Evolutionary conservation across 2,329 filamentous ascomycete genomes (phyloP), one percentile per base, ranked within the genome.

Genomic region (Clarireedia paspali): DNA sequence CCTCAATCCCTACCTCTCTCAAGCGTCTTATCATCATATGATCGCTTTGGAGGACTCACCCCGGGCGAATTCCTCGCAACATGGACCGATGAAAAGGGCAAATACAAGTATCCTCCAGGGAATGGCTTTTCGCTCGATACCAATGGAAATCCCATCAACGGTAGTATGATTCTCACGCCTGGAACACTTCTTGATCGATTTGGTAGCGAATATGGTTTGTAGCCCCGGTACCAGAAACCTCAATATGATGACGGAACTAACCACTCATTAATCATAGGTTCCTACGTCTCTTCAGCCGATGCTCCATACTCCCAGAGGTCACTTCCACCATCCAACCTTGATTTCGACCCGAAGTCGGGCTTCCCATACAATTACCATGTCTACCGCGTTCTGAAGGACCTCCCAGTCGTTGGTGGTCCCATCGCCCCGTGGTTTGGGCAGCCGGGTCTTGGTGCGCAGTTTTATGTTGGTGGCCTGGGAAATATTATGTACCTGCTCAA

Each of bases 341-440:
- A 55, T 15, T 27, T 38, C 20, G 20, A 48, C n/a, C 2, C 47
- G 2, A 12, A 30, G 7, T 30, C 45, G 3, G 52, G 52, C 2
- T 55, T 49, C 7, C 52, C 52, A 2, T 50, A 55, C 15, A 17
- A 42, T 4, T 55, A 55, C n/a, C 52, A 55, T n/a, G 45, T 55
- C 4, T 55, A 49, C 26, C 45, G 45, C 23, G 47, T 50, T 10
- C 47, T 10, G 5, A 23, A 55, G 15, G 14, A 49, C 9, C 26
- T 55, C 0, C 10, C 17, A 27, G 34, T 42, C 7, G 10, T 34
- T 12, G 52, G 23, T 20, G 52, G 52, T 1, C 52, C 52, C 10
- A 50, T 55, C n/a, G 52, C 52, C 3, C 47, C 52, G 45, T 55
- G 52, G 52, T 55, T 55, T 5, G 52, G 52, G 2, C 52, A 55